Evolutionary conservation across 441 rosid genomes (phyloP).

Genomic region (Erodium trifolium): DNA sequence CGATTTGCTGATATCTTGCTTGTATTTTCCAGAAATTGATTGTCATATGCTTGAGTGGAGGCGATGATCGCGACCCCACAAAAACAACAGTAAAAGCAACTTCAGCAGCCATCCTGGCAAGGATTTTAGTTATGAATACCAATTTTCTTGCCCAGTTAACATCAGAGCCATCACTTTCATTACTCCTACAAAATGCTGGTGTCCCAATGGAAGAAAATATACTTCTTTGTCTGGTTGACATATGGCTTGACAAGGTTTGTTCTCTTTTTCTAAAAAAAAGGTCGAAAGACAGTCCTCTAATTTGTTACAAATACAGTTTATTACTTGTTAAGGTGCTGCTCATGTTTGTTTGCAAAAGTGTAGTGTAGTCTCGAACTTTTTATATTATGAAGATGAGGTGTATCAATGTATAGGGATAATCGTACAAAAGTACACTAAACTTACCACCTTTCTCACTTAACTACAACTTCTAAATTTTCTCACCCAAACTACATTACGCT

Average conservation of each 20-base stretch:
- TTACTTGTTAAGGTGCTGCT: background rate
- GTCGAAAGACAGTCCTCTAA: background rate
- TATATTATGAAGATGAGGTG: background rate
- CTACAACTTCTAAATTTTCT: too few relatives aligned
- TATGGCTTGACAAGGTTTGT: slow-evolving; percentile 93
- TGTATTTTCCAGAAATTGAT: slow-evolving; percentile 55
- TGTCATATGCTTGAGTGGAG: slow-evolving; percentile 76
- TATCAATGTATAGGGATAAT: background rate
- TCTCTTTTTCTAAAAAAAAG: background rate
- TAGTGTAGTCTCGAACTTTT: background rate
- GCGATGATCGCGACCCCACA: slow-evolving; percentile 76
- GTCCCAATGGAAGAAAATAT: slow-evolving; percentile 53
- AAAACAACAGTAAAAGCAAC: slow-evolving; percentile 78
- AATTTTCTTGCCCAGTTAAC: slow-evolving; percentile 78
- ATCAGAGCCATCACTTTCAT: slow-evolving; percentile 68
- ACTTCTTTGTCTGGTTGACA: slow-evolving; percentile 80
- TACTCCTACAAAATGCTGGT: slow-evolving; percentile 70
- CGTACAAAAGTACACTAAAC: too few relatives aligned
- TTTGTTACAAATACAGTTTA: background rate
- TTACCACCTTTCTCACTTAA: too few relatives aligned
- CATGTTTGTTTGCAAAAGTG: background rate
- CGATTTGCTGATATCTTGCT: slow-evolving; percentile 18
- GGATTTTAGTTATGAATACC: slow-evolving; percentile 93
- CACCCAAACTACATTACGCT: too few relatives aligned
- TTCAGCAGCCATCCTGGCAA: slow-evolving; percentile 81